Conservation (phyloP, 1,284 basidiomycete species). For the Agaricales sp. region DNA sequence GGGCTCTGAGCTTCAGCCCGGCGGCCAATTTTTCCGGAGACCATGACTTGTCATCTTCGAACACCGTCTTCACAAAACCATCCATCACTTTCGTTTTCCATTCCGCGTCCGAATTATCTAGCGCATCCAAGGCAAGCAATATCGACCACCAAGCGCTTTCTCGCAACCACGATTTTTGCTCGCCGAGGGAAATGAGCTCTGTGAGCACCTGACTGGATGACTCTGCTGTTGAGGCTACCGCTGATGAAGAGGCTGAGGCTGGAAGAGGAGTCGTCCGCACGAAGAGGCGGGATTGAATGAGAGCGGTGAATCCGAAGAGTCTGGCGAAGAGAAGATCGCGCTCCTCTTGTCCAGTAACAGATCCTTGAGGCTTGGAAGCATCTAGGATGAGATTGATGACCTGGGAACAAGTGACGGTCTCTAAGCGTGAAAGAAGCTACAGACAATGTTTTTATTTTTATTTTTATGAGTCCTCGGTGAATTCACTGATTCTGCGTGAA, state of each 20-base stretch:
- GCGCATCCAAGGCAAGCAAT: conserved; percentile 47
- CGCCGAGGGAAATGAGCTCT: conserved; percentile 59
- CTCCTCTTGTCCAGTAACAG: conserved; percentile 84
- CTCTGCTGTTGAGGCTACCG: conserved; percentile 41
- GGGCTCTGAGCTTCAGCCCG: conserved; percentile 57
- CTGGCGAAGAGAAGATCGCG: conserved; percentile 89
- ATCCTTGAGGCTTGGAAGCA: conserved; percentile 55
- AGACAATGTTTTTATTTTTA: too few relatives aligned
- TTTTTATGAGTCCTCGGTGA: conserved; percentile 8
- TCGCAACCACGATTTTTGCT: conserved; percentile 84
- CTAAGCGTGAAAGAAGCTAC: conserved; percentile 74
- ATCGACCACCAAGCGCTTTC: conserved; percentile 91
- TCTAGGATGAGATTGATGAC: conserved; percentile 67
- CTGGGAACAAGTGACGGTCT: conserved; percentile 70
- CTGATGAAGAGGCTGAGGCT: conserved; percentile 40
- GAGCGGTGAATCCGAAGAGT: conserved; percentile 79
- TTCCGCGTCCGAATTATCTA: conserved; percentile 44
- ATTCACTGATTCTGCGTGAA: too few relatives aligned
- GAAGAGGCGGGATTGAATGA: conserved; percentile 76
- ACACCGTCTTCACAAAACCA: conserved; percentile 41
- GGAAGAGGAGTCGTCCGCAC: conserved; percentile 47
- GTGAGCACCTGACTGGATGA: conserved; percentile 37
- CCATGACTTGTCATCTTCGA: conserved; percentile 52
- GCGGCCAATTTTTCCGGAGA: conserved; percentile 86
- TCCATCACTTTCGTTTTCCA: conserved; percentile 70